Base-by-base conservation (phyloP, 345 rosid species). In the Aurinia saxatilis region DNA sequence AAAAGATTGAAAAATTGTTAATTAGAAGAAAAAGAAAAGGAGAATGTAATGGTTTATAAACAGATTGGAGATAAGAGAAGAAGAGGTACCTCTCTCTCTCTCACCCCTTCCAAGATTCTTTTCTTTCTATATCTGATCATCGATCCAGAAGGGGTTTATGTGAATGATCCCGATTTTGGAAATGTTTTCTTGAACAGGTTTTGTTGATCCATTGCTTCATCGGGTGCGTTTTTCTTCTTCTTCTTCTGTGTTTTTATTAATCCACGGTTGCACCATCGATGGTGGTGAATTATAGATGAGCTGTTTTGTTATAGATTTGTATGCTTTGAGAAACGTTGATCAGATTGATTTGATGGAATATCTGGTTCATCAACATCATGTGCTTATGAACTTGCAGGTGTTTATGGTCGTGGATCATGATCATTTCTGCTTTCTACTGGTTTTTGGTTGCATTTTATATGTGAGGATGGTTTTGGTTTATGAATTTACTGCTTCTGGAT, bases 11-110 rank as follows among this genome's bases (percentile, higher is more conserved):
- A 37, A 70, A 67, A 57, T 25, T 64, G 40, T 12, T 19, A 59
- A 58, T 16, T 34, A 17, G 63, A 47, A 57, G 16, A 40, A 51
- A 50, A 65, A 63, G n/a, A 21, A 16, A 35, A 29, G 25, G 25
- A 46, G 17, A 74, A 57, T 71, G 69, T 50, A 67, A 41, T 56
- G 65, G 66, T 63, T 55, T 75, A 78, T 68, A 69, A 72, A 71
- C 70, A 60, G 54, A 66, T 23, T 49, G 56, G 21, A 56, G 73
- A 77, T 65, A 57, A 47, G 62, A 31, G 50, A 56, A 42, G 33
- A 53, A 40, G 66, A 49, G 60, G 48, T 56, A 40, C 55, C 39
- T 60, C 42, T 48, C 57, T 61, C 51, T 57, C 52, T 40, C 63
- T 36, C 66, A 12, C 21, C 60, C 1, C 58, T 15, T 50, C 49